These are phyloP conservation scores for Discostella stelligeroides DNA, from an alignment of 108 stramenopile species.

Conservation along the genomic window DNA sequence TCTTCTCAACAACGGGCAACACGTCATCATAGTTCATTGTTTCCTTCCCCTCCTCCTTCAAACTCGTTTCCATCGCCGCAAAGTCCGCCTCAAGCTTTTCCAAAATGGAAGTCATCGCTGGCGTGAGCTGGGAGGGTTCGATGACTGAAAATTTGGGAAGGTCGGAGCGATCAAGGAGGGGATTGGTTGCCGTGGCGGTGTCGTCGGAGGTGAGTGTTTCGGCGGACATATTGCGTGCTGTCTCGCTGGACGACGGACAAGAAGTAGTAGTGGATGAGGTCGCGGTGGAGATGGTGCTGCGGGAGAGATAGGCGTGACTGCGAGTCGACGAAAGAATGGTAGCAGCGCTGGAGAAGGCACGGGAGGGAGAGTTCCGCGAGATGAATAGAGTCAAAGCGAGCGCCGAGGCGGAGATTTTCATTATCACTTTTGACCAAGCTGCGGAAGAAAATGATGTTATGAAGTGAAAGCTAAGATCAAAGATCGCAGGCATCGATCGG, in stretches of 20 bases:
- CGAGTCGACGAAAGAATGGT: slow-evolving; percentile 2
- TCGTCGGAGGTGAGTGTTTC: slow-evolving; percentile 4
- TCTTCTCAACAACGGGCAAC: slow-evolving; percentile 79
- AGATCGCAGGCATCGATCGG: no score
- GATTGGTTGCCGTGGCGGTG: slow-evolving; percentile 59
- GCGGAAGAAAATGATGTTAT: no score
- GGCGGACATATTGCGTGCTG: slow-evolving; percentile 15
- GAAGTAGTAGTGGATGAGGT: background rate
- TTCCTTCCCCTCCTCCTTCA: slow-evolving; percentile 9
- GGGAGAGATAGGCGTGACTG: background rate
- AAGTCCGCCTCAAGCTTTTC: slow-evolving; percentile 74
- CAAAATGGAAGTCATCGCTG: slow-evolving; percentile 77
- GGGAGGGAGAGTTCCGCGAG: slow-evolving; percentile 16
- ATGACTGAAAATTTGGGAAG: slow-evolving; percentile 89
- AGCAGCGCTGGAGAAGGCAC: slow-evolving; percentile 32
- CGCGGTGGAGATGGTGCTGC: background rate
- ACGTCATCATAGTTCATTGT: slow-evolving; percentile 59
- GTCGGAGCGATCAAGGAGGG: slow-evolving; percentile 76
- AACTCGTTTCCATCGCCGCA: slow-evolving; percentile 62
- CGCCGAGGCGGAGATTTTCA: slow-evolving; percentile 36
- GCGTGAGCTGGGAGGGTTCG: slow-evolving; percentile 79
- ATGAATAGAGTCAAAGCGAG: slow-evolving; percentile 34
- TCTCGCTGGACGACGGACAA: slow-evolving; percentile 5
- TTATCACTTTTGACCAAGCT: slow-evolving; percentile 2
- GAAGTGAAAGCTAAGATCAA: no score